Evolutionary conservation across 129 eudicot species (phyloP).

Genomic region (Cynara cardunculus): DNA sequence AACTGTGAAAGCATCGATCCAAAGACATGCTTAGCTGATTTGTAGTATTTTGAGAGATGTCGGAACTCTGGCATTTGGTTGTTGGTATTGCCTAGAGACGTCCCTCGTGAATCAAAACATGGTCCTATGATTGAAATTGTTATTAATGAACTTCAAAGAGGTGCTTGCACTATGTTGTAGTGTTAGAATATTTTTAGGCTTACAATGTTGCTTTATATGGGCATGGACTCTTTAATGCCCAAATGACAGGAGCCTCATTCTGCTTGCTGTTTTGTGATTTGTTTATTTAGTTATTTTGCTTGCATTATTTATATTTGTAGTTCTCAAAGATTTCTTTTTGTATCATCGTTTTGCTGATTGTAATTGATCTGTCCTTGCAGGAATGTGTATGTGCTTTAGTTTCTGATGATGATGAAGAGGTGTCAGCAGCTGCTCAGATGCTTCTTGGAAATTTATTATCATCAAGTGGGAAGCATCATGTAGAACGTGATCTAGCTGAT

Average conservation of each 20-base stretch:
- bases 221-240: background rate
- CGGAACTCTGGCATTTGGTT: too few relatives aligned
- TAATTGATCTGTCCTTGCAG: slow-evolving; percentile 32
- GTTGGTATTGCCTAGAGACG: too few relatives aligned
- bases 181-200: too few relatives aligned
- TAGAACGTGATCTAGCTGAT: slow-evolving; percentile 50
- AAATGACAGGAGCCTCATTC: background rate
- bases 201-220: background rate
- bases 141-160: too few relatives aligned
- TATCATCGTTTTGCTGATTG: background rate
- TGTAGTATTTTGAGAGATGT: too few relatives aligned
- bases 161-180: too few relatives aligned
- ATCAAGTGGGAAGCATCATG: slow-evolving; percentile 45
- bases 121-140: too few relatives aligned
- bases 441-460: slow-evolving; percentile 51
- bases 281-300: background rate
- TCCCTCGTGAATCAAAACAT: too few relatives aligned
- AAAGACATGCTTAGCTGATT: too few relatives aligned
- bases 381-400: slow-evolving; percentile 81
- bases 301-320: background rate
- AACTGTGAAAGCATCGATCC: too few relatives aligned
- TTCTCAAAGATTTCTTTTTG: background rate
- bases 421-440: slow-evolving; percentile 63
- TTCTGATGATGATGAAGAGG: slow-evolving; percentile 84
- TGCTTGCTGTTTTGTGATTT: background rate